Conservation (phyloP, 2,329 filamentous ascomycete species). For the Sarocladium oryzae region DNA sequence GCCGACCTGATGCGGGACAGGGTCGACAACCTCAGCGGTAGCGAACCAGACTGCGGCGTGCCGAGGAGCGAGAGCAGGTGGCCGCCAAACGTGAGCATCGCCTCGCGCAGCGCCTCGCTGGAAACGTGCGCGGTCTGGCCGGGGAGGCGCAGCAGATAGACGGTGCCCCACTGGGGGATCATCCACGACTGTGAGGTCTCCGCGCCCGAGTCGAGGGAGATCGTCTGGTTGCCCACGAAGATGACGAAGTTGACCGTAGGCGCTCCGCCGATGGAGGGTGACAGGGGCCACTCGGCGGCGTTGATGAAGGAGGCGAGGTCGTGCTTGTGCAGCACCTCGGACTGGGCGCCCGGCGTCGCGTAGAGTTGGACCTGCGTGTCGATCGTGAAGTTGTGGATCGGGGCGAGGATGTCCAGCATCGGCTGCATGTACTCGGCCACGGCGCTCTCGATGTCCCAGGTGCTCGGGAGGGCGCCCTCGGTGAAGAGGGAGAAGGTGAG, state of each 20-base stretch:
- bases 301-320: constrained; percentile 95
- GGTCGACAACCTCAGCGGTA: constrained; percentile 79
- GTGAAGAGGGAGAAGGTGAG: constrained; percentile 94
- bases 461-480: constrained; percentile 67
- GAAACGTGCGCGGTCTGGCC: constrained; percentile 46
- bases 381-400: constrained; percentile 91
- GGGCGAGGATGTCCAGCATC: constrained; percentile 68
- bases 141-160: constrained; percentile 50
- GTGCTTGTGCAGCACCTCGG: constrained; percentile 67
- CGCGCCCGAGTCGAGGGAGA: constrained; percentile 36
- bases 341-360: constrained; percentile 61
- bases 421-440: constrained; percentile 76
- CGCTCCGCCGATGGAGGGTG: constrained; percentile 84
- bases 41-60: constrained; percentile 72
- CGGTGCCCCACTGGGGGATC: constrained; percentile 88
- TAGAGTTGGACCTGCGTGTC: constrained; percentile 96
- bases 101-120: constrained; percentile 62
- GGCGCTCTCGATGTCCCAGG: constrained; percentile 84
- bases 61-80: constrained; percentile 86
- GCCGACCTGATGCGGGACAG: constrained; percentile 80
- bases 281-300: constrained; percentile 94
- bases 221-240: constrained; percentile 76
- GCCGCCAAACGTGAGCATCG: constrained; percentile 83
- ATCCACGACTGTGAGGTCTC: constrained; percentile 67
- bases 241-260: constrained; percentile 96